These are phyloP conservation scores for Ophiostoma piceae DNA, from an alignment of 2,329 filamentous ascomycete genomes.

Conservation along the genomic window DNA sequence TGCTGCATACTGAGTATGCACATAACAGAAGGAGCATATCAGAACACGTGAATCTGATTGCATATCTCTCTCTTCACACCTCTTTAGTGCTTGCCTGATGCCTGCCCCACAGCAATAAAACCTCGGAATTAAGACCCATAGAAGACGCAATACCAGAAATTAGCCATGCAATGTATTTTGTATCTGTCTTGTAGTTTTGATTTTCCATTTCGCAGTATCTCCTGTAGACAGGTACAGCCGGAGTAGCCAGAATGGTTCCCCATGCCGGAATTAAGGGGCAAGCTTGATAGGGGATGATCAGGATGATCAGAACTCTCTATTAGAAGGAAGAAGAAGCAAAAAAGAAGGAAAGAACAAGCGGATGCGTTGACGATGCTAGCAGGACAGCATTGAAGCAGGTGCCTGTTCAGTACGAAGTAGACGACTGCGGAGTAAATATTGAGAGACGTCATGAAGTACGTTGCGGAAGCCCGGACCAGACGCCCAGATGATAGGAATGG, in stretches of 20 bases:
- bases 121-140: conserved; percentile 12
- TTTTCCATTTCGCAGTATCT: neutral
- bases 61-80: no score
- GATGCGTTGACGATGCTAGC: no score
- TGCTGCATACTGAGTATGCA: no score
- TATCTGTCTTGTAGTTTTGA: neutral
- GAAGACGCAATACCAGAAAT: conserved; percentile 6
- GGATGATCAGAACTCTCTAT: neutral
- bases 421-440: neutral
- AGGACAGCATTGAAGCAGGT: no score
- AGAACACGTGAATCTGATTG: no score
- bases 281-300: neutral
- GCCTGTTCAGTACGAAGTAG: no score
- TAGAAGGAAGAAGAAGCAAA: neutral
- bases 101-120: conserved; percentile 4
- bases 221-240: neutral
- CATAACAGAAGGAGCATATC: no score
- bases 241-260: conserved; percentile 8
- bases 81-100: no score
- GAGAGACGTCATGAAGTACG: neutral
- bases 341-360: neutral
- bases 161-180: neutral
- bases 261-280: conserved; percentile 14
- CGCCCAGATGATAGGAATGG: neutral
- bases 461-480: conserved; percentile 7